These are phyloP conservation scores for Hanseniaspora singularis DNA, from an alignment of 805 yeast species.

Conservation along the genomic window DNA sequence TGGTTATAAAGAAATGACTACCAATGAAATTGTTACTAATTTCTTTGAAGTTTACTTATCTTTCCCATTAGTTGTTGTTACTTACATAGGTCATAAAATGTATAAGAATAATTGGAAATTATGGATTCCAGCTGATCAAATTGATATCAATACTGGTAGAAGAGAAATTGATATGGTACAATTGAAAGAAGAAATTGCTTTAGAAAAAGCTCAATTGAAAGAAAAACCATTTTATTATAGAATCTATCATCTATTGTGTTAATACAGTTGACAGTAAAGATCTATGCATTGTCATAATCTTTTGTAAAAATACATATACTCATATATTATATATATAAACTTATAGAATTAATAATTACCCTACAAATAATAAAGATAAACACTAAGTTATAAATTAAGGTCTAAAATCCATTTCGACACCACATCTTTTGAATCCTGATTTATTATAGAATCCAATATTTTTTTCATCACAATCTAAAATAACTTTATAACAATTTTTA, in stretches of 20 bases:
- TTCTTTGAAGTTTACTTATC: slow-evolving; percentile 62
- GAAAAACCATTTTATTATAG: slow-evolving; percentile 40
- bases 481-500: slow-evolving; percentile 73
- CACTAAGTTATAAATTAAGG: slow-evolving; percentile 24
- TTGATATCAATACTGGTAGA: slow-evolving; percentile 55
- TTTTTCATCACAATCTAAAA: slow-evolving; percentile 75
- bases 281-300: no score
- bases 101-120: slow-evolving; percentile 36
- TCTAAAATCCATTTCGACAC: slow-evolving; percentile 56
- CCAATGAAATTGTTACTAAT: slow-evolving; percentile 29
- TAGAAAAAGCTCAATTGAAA: slow-evolving; percentile 35
- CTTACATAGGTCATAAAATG: slow-evolving; percentile 47
- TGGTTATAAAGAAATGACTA: slow-evolving; percentile 39
- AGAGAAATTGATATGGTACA: slow-evolving; percentile 44
- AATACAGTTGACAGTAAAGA: slow-evolving; percentile 16
- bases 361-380: neutral
- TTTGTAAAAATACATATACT: no score
- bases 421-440: slow-evolving; percentile 62
- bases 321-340: neutral
- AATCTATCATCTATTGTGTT: slow-evolving; percentile 38
- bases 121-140: slow-evolving; percentile 35
- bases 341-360: no score
- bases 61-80: slow-evolving; percentile 46
- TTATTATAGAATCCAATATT: slow-evolving; percentile 80
- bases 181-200: slow-evolving; percentile 41